Percentiles rank a stretch among this genome's conserved stretches.
phyloP scores from a whole-genome alignment of 2,329 filamentous ascomycete species.

The Cytospora schulzeri region DNA sequence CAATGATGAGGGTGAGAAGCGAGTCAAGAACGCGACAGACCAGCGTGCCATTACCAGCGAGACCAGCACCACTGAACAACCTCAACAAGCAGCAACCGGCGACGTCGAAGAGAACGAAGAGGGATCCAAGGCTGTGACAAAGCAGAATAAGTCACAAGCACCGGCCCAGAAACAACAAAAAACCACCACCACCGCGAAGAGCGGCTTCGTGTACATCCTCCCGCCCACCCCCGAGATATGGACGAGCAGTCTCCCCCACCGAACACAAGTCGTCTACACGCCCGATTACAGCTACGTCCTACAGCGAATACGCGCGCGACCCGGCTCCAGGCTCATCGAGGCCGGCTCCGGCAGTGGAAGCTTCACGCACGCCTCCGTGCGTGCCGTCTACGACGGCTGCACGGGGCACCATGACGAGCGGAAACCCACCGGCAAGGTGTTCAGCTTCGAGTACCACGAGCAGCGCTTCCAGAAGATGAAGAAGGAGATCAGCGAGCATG shows the following conservation, averaged over 20 bases:
- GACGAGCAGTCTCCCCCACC: slow-evolving; percentile 77
- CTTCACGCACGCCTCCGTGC: slow-evolving; percentile 77
- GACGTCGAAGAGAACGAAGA: slow-evolving; percentile 27
- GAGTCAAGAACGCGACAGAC: slow-evolving; percentile 22
- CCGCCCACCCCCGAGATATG: slow-evolving; percentile 80
- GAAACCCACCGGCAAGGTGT: slow-evolving; percentile 67
- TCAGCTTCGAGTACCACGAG: slow-evolving; percentile 81
- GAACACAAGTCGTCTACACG: slow-evolving; percentile 85
- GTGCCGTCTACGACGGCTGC: slow-evolving; percentile 70
- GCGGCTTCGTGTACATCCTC: slow-evolving; percentile 78
- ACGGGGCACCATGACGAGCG: slow-evolving; percentile 50
- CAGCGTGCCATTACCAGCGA: slow-evolving; percentile 25
- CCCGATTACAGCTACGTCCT: slow-evolving; percentile 86
- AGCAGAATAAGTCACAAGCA: slow-evolving; percentile 28
- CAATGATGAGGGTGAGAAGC: slow-evolving; percentile 39
- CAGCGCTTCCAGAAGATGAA: slow-evolving; percentile 70
- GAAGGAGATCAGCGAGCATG: slow-evolving; percentile 70
- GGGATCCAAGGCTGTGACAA: slow-evolving; percentile 43
- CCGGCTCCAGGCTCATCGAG: slow-evolving; percentile 74
- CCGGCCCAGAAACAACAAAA: slow-evolving; percentile 19
- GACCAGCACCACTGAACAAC: slow-evolving; percentile 29
- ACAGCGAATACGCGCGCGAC: slow-evolving; percentile 72
- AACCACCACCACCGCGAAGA: slow-evolving; percentile 49
- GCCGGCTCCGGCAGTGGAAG: slow-evolving; percentile 81
- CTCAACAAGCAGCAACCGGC: slow-evolving; percentile 19